Conservation (phyloP, 805 yeast species). For the Metschnikowia proteae region DNA sequence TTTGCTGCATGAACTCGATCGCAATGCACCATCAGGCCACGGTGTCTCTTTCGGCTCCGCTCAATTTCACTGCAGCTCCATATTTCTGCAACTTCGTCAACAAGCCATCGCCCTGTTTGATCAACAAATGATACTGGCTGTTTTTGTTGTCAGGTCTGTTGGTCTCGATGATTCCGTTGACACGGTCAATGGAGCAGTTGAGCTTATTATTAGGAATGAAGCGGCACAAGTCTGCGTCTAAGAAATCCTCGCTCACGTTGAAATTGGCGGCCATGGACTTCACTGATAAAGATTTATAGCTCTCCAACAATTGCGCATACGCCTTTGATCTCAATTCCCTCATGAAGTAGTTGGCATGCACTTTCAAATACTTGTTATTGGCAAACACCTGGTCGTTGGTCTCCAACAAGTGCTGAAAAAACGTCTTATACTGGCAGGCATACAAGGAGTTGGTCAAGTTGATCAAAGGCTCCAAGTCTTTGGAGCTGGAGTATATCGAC, state of each 20-base stretch:
- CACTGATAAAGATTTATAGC: slow-evolving; percentile 85
- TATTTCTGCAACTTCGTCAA: slow-evolving; percentile 94
- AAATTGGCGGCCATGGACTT: slow-evolving; percentile 93
- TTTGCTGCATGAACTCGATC: background rate
- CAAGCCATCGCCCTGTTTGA: slow-evolving; percentile 88
- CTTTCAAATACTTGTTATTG: slow-evolving; percentile 59
- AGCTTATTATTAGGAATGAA: slow-evolving; percentile 91
- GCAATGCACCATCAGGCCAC: background rate
- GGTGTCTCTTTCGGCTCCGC: slow-evolving; percentile 71
- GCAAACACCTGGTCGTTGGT: slow-evolving; percentile 70
- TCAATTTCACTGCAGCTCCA: slow-evolving; percentile 93
- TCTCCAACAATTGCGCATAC: slow-evolving; percentile 88
- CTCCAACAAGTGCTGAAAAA: slow-evolving; percentile 71
- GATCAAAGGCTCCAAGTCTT: slow-evolving; percentile 72
- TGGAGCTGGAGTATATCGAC: slow-evolving; percentile 68
- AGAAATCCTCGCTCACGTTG: slow-evolving; percentile 81
- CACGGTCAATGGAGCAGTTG: slow-evolving; percentile 93
- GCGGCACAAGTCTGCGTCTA: slow-evolving; percentile 82
- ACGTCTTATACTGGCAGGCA: slow-evolving; percentile 79
- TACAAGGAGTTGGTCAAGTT: slow-evolving; percentile 82
- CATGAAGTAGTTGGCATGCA: slow-evolving; percentile 79
- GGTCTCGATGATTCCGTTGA: slow-evolving; percentile 91
- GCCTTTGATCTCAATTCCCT: slow-evolving; percentile 95
- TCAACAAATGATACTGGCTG: slow-evolving; percentile 81
- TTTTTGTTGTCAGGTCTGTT: slow-evolving; percentile 96